phyloP scores from a whole-genome alignment of 2,329 filamentous ascomycete genomes.

The Talaromyces piceae region DNA sequence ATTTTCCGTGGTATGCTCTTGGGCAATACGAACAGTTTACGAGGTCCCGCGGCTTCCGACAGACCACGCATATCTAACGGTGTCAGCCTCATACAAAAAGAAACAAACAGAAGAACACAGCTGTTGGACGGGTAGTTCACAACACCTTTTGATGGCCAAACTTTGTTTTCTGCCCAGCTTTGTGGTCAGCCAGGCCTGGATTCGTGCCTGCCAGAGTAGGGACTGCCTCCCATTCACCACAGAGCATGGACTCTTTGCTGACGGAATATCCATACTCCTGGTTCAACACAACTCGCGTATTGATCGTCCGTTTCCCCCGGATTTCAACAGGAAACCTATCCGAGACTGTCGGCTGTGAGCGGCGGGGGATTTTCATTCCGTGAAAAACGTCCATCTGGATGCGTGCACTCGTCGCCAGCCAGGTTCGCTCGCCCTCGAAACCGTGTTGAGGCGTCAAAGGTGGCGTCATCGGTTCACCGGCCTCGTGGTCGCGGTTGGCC shows the following conservation, averaged over 20 bases:
- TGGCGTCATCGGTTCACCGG: background rate
- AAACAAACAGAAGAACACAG: too few species aligned
- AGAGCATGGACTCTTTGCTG: conserved; percentile 49
- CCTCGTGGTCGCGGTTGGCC: background rate
- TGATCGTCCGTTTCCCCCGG: conserved; percentile 46
- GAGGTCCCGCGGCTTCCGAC: background rate
- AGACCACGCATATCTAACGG: conserved; percentile 15
- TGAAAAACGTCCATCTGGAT: conserved; percentile 53
- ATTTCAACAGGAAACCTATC: conserved; percentile 33
- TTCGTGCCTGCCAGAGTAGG: background rate
- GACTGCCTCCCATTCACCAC: conserved; percentile 50
- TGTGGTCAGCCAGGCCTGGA: background rate
- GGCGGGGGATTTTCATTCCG: conserved; percentile 39
- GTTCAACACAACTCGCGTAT: conserved; percentile 47
- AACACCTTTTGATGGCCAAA: conserved; percentile 41
- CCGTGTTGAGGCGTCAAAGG: background rate
- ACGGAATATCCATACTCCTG: conserved; percentile 49
- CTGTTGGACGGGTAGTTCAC: too few species aligned
- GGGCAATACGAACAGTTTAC: conserved; percentile 39
- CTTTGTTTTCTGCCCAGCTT: conserved; percentile 41
- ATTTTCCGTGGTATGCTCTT: conserved; percentile 46
- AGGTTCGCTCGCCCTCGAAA: conserved; percentile 44
- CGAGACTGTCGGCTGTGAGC: conserved; percentile 18
- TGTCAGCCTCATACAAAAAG: background rate
- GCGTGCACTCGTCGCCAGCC: conserved; percentile 50